A percentile compares a stretch with the other conserved stretches of the same genome.
These are phyloP conservation scores for Diplotaxis tenuifolia DNA, from an alignment of 345 rosid genomes.

Conservation along the genomic window DNA sequence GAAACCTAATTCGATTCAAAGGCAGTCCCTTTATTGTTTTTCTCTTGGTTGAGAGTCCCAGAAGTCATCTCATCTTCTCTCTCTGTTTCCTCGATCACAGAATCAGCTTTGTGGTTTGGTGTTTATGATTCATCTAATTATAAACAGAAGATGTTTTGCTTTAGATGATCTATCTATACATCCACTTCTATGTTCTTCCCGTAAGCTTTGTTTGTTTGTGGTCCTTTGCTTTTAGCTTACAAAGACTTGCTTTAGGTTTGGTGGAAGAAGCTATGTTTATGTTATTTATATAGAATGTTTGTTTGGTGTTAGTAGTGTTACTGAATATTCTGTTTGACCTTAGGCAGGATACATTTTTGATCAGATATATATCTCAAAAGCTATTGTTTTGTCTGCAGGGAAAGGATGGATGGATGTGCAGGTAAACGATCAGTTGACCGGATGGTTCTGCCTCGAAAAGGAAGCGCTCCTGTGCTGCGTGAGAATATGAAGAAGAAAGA, in stretches of 20 bases:
- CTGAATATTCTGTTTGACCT: constrained; percentile 4
- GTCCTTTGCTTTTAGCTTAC: neutral
- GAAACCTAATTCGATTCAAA: no score
- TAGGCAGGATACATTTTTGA: neutral
- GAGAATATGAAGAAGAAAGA: constrained; percentile 57
- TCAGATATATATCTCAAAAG: neutral
- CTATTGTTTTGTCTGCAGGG: constrained; percentile 4
- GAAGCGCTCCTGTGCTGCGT: constrained; percentile 52
- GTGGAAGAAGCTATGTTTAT: neutral
- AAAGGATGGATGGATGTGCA: constrained; percentile 65
- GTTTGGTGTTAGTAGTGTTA: constrained; percentile 24
- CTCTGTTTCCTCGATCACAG: constrained; percentile 9
- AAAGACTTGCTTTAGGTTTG: neutral
- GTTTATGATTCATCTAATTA: neutral
- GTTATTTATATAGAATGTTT: neutral
- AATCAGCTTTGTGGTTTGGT: constrained; percentile 12
- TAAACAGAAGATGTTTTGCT: constrained; percentile 16
- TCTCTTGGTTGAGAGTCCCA: constrained; percentile 3
- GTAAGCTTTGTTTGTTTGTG: constrained; percentile 1
- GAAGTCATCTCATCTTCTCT: constrained; percentile 15
- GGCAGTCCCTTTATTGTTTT: neutral
- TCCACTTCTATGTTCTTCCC: constrained; percentile 14
- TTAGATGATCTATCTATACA: constrained; percentile 15
- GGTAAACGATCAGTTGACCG: constrained; percentile 53
- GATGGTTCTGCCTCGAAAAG: constrained; percentile 44